Evolutionary conservation across 192 early-diverging fungal genomes (phyloP), one percentile per base, ranked within the genome.

Genomic region (Coemansia biformis): DNA sequence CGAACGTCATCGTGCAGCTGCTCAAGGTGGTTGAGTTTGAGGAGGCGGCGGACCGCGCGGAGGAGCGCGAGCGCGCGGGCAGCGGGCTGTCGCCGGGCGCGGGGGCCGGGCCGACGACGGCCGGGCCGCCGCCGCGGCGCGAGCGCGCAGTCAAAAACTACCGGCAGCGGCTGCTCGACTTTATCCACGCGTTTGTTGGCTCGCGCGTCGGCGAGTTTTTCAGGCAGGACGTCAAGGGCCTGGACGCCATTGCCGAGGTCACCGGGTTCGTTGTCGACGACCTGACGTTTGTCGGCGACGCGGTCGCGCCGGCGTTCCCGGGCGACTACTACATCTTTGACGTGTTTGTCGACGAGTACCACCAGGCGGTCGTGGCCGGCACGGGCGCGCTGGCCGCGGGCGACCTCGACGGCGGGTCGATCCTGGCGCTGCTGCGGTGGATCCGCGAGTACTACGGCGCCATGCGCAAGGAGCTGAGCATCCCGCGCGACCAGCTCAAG

Each of bases 21-120:
- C 84, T 91, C 52, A 99, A 99, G 52, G 85, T 98, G 19, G 86
- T 99, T 41, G 96, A 99, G 63, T 67, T 65, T 13, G 96, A 99
- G 60, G 96, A 99, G 64, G 65, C 71, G 8, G 85, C 86, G 2
- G 96, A 99, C 72, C 57, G 65, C 12, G 50, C 43, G 3, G 57
- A 61, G 47, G 56, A 66, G 53, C 55, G 64, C n/a, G 60, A 51
- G 61, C 50, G 17, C 6, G 62, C 59, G 14, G 65, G 62, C 2
- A 52, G 51, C 12, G 63, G 54, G 8, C 54, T 59, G 33, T 38
- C 43, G 31, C 21, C 41, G 23, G 28, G 32, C 21, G 34, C 40
- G 34, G 38, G 49, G 3, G 28, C 61, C 23, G 50, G 51, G 0
- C 19, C 52, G 32, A 35, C 63, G 1, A 33, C 51, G 1, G 23